These are phyloP conservation scores for Pestalotiopsis sp. DNA, from an alignment of 2,329 filamentous ascomycete species.

Conservation along the genomic window DNA sequence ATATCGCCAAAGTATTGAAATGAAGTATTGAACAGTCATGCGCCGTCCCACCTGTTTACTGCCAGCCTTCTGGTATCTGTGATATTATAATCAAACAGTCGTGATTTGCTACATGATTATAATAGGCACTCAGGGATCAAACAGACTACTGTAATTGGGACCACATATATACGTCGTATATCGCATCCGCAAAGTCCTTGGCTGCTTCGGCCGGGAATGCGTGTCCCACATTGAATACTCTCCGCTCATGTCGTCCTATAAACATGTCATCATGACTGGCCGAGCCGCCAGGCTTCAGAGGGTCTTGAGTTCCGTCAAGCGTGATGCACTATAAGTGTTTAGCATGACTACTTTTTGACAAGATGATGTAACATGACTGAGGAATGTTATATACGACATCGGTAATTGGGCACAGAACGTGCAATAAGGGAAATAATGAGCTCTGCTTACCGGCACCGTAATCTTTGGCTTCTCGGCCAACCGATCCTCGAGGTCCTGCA, in stretches of 20 bases:
- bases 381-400: neutral
- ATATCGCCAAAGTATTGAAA: neutral
- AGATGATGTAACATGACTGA: neutral
- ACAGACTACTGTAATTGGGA: neutral
- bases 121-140: neutral
- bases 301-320: conserved; percentile 10
- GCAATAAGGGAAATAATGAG: neutral
- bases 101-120: neutral
- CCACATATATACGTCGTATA: conserved; percentile 11
- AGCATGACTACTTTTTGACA: neutral
- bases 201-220: conserved; percentile 12
- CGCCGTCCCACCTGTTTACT: too few species aligned
- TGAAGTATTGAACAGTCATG: neutral
- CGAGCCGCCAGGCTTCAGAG: conserved; percentile 12
- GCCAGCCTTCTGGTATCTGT: too few species aligned
- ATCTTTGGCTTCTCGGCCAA: conserved; percentile 11
- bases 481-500: conserved; percentile 1
- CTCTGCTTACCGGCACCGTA: neutral
- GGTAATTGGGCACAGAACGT: neutral
- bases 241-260: conserved; percentile 6
- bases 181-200: conserved; percentile 6
- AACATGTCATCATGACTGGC: conserved; percentile 11
- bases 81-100: too few species aligned
- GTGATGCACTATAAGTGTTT: neutral
- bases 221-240: conserved; percentile 7